Evolutionary conservation across 768 basidiomycete species (phyloP), one percentile per base, ranked within the genome.

Genomic region (Lenzites betulinus): DNA sequence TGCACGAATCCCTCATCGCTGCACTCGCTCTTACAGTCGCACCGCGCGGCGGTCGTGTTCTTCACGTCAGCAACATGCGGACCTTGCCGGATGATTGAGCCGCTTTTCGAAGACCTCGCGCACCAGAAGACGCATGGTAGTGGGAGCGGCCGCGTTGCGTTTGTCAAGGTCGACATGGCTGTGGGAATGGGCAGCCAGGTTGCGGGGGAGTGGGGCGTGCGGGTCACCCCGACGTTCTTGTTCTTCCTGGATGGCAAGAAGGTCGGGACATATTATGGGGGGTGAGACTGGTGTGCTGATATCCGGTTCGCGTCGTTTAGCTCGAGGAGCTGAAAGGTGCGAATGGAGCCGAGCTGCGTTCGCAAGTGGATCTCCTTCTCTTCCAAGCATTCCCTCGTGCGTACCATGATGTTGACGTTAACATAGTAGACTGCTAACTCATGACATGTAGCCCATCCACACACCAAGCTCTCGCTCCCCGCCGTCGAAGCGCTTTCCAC

Each of bases 221-320:
- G 80, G 16, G 93, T 82, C 18, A 96, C 92, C 2, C 95, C 95
- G 6, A 95, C 93, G 0, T 96, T 98, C 68, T 76, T 90, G 41
- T 95, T 97, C 75, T 98, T 93, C 76, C 72, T 87, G 61, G 80
- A 90, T 60, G 92, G 88, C 1, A 78, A 81, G 51, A 86, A 90
- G 84, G 90, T 89, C 42, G 46, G 75, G 11, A 25, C 30, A 13
- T 43, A 2, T 59, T 2, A 47, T 49, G 13, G 1, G 1, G n/a
- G n/a, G n/a, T n/a, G 38, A 28, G 16, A 22, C 9, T 56, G 44
- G 4, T n/a, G 8, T 12, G 35, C 8, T 3, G 1, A 16, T 28
- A 28, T 35, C 26, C 12, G 26, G 28, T 35, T 36, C 12, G 26
- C 23, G 0, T 53, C n/a, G n/a, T 23, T 3, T 65, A 93, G 90